Evolutionary conservation across 441 rosid species (phyloP).

Genomic region (Macaranga tanarius): DNA sequence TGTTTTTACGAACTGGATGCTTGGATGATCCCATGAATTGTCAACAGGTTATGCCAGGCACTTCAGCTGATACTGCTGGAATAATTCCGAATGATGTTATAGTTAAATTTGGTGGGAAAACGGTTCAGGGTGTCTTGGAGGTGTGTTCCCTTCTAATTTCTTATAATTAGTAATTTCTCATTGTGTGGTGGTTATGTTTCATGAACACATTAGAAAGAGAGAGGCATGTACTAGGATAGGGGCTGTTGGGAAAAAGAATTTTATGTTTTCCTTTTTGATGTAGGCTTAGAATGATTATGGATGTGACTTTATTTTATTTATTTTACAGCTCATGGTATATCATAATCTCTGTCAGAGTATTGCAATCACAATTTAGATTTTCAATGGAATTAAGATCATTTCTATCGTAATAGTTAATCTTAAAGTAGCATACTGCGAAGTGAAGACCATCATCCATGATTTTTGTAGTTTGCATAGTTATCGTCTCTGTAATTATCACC

Average conservation of each 20-base stretch:
- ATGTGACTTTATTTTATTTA: background rate
- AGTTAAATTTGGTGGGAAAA: constrained; percentile 4
- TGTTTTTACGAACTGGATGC: background rate
- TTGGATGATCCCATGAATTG: background rate
- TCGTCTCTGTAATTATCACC: no score
- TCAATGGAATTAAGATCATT: no score
- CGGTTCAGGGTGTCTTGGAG: constrained; percentile 8
- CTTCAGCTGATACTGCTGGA: constrained; percentile 1
- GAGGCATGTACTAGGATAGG: no score
- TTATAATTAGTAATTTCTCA: background rate
- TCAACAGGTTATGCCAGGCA: constrained; percentile 5
- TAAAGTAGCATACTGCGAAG: no score
- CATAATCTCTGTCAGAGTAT: background rate
- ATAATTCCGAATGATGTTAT: background rate
- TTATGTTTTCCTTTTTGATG: no score
- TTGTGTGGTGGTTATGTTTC: background rate
- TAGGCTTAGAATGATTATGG: background rate
- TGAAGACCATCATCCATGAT: background rate
- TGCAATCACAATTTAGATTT: no score
- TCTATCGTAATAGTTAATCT: no score
- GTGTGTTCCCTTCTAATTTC: background rate
- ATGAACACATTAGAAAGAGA: background rate
- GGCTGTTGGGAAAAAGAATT: no score
- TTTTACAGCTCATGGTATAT: background rate
- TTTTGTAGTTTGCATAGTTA: no score